phyloP scores from a whole-genome alignment of 768 basidiomycete species.

The Termitomyces sp. region DNA sequence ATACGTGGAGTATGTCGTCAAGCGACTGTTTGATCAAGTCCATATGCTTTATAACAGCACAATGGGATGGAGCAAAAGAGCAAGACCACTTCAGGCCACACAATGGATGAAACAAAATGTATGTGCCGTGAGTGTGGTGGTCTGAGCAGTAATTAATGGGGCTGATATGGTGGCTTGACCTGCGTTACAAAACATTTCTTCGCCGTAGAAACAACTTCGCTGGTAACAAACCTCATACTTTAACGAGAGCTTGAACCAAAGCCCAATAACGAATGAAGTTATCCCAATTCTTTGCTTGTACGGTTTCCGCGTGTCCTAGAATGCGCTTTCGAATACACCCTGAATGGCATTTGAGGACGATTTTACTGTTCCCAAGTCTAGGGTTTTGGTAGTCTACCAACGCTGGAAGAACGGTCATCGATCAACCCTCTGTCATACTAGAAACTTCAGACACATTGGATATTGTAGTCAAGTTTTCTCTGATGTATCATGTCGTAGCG shows the following conservation, averaged over 20 bases:
- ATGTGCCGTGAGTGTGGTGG: neutral
- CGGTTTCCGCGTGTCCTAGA: neutral
- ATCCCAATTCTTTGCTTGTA: neutral
- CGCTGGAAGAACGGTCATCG: neutral
- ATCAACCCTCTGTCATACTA: neutral
- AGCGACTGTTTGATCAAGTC: slow-evolving; percentile 61
- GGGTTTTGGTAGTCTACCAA: neutral
- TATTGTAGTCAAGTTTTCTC: neutral
- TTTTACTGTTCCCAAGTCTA: neutral
- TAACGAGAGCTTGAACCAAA: too few relatives aligned
- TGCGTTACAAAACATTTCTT: neutral
- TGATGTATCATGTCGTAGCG: neutral
- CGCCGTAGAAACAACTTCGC: neutral
- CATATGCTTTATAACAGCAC: slow-evolving; percentile 46
- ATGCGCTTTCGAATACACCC: neutral
- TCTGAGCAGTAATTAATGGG: neutral
- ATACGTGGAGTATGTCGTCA: slow-evolving; percentile 56
- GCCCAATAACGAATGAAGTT: too few relatives aligned
- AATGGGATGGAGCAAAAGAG: slow-evolving; percentile 47
- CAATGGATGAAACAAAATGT: slow-evolving; percentile 26
- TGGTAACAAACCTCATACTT: neutral
- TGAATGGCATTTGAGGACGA: neutral
- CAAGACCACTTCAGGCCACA: slow-evolving; percentile 41
- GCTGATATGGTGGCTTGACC: neutral
- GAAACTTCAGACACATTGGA: neutral